Conservation (phyloP, 129 eudicot genomes). For the Centrapalus pauciflorus region DNA sequence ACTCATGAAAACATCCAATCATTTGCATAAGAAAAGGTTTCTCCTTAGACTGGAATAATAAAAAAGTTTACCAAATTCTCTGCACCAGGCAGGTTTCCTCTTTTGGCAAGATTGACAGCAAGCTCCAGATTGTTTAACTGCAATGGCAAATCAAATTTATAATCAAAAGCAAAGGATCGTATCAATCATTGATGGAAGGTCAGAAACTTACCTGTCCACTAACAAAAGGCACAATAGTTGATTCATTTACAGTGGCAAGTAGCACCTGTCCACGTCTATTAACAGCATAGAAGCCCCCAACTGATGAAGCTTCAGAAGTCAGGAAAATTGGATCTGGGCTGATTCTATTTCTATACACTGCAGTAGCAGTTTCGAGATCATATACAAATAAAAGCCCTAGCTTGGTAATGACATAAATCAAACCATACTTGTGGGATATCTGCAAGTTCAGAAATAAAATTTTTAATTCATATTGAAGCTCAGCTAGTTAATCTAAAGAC, state of each 20-base stretch:
- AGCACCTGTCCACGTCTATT: slow-evolving; percentile 96
- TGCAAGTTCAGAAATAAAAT: slow-evolving; percentile 28
- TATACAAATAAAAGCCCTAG: slow-evolving; percentile 96
- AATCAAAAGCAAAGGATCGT: neutral
- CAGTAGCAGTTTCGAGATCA: slow-evolving; percentile 96
- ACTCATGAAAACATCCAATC: slow-evolving; percentile 8
- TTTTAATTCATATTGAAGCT: slow-evolving; percentile 5
- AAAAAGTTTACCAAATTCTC: slow-evolving; percentile 79
- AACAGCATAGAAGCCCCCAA: slow-evolving; percentile 95
- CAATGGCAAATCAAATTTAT: neutral
- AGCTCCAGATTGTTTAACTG: slow-evolving; percentile 98
- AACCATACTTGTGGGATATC: slow-evolving; percentile 91
- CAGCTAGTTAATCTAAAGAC: slow-evolving; percentile 1
- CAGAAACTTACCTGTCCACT: slow-evolving; percentile 83
- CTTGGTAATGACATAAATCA: slow-evolving; percentile 93
- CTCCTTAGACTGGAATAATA: slow-evolving; percentile 4
- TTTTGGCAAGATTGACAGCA: slow-evolving; percentile 99
- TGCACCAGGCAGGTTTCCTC: slow-evolving; percentile 99
- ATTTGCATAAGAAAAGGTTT: neutral
- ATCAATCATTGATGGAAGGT: slow-evolving; percentile 3
- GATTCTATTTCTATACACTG: slow-evolving; percentile 93
- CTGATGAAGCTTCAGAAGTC: slow-evolving; percentile 93
- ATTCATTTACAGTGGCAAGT: slow-evolving; percentile 95
- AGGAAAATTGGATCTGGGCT: slow-evolving; percentile 98
- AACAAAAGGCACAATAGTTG: slow-evolving; percentile 91